Base-by-base conservation (phyloP, 2,329 filamentous ascomycete species). In the Penicillium hordei region DNA sequence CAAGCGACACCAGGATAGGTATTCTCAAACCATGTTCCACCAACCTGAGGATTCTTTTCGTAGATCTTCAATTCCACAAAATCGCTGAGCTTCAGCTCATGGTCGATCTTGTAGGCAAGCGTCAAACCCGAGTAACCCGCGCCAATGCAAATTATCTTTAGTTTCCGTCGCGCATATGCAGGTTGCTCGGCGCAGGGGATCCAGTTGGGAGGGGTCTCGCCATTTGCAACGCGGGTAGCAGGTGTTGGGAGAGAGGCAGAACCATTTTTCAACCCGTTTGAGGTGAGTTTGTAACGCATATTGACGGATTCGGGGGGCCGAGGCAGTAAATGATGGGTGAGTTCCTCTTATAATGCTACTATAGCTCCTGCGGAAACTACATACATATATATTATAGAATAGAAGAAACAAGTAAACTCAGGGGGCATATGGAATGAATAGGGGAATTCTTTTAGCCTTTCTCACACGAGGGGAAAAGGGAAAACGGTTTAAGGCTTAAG, bases 1-100 rank as follows among this genome's bases (percentile, higher is more conserved):
- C 71, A 74, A 23, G 67, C 65, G 51, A 69, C 71, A 5, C 71
- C 70, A 3, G 70, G 70, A 46, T 62, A 60, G 52, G 25, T 39
- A 25, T 62, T 63, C n/a, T 62, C 57, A 31, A 48, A 31, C 57
- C 61, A 63, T 2, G 55, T 59, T 33, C 62, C 62, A 6, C 62
- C 62, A 36, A 64, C 55, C 5, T 60, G 27, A 3, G 39, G 13
- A 23, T 62, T 60, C 50, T 60, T 60, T 4, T 64, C 61, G 23
- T 64, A 62, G 39, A 62, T 60, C 1, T 49, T 51, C 2, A 46
- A 53, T n/a, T 62, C 57, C 7, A 64, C 38, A 2, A 58, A 38
- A 2, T 56, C 57, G 13, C 46, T 36, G 7, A 60, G 39, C 5
- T 52, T 43, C 13, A 58, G n/a, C 10, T 62, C 48, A 39, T 65